phyloP scores from a whole-genome alignment of 371 early-diverging fungal species.

The Sanchytrium tribonematis region DNA sequence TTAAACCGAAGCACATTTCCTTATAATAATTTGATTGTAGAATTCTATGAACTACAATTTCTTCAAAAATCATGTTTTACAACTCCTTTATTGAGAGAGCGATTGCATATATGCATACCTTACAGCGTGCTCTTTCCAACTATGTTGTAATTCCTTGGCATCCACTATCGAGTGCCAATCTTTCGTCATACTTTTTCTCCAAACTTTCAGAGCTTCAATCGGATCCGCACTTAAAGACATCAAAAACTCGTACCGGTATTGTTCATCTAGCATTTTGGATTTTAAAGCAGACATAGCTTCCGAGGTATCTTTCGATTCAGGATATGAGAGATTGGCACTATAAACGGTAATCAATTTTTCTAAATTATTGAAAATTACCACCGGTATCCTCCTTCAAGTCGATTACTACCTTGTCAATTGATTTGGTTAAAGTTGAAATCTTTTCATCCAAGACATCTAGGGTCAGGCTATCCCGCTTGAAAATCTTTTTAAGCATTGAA shows the following conservation, averaged over 20 bases:
- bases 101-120: conserved; percentile 1
- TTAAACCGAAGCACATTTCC: conserved; percentile 70
- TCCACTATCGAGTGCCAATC: neutral
- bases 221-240: neutral
- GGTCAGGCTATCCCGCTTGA: neutral
- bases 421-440: neutral
- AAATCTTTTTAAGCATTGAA: neutral
- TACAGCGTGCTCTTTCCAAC: neutral
- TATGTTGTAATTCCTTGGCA: neutral
- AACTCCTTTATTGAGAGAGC: neutral
- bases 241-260: neutral
- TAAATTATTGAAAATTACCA: neutral
- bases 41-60: conserved; percentile 62
- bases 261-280: neutral
- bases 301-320: neutral
- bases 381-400: neutral
- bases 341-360: neutral
- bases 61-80: conserved; percentile 27
- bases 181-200: neutral
- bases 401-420: neutral
- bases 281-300: neutral
- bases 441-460: neutral
- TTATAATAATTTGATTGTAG: conserved; percentile 82
- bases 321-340: neutral
- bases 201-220: neutral